Conservation (phyloP, 2,329 filamentous ascomycete genomes). For the Escovopsis weberi region DNA sequence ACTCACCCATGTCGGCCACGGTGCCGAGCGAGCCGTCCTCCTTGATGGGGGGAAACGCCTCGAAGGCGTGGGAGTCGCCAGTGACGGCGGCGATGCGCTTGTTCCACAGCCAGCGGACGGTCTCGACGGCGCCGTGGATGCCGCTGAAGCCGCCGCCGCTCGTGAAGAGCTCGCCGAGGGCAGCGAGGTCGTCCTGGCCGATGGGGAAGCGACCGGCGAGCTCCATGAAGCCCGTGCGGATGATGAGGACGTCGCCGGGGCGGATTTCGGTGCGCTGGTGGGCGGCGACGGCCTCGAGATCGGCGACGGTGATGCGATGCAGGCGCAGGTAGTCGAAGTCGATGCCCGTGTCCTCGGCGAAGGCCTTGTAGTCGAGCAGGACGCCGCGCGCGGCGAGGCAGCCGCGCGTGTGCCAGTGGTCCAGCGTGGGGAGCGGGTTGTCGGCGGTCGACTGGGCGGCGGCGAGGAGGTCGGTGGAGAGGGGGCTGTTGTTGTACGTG, state of each 20-base stretch:
- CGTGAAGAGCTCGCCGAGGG: constrained; percentile 5
- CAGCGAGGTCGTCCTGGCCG: constrained; percentile 15
- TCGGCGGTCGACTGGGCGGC: constrained; percentile 10
- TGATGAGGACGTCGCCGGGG: constrained; percentile 51
- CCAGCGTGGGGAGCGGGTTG: constrained; percentile 16
- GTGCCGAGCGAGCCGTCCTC: constrained; percentile 21
- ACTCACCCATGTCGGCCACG: constrained; percentile 24
- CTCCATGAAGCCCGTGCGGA: constrained; percentile 49
- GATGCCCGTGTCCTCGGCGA: constrained; percentile 34
- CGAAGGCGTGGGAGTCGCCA: constrained; percentile 48
- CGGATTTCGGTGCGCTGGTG: constrained; percentile 48
- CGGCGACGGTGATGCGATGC: constrained; percentile 36
- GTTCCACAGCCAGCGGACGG: constrained; percentile 54
- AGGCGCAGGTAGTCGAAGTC: constrained; percentile 35
- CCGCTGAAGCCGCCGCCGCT: constrained; percentile 23
- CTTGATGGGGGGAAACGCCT: constrained; percentile 43
- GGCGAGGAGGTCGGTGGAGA: constrained; percentile 19
- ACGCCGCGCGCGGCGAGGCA: constrained; percentile 41
- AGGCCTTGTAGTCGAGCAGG: constrained; percentile 38
- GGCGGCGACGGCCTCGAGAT: constrained; percentile 43
- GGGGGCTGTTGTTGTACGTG: constrained; percentile 33
- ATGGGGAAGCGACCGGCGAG: no score
- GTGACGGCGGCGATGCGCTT: constrained; percentile 52
- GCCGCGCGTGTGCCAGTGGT: constrained; percentile 37
- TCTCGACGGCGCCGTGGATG: constrained; percentile 32